These are phyloP conservation scores for Eucalyptus cloeziana DNA, from an alignment of 345 rosid species.

Conservation along the genomic window DNA sequence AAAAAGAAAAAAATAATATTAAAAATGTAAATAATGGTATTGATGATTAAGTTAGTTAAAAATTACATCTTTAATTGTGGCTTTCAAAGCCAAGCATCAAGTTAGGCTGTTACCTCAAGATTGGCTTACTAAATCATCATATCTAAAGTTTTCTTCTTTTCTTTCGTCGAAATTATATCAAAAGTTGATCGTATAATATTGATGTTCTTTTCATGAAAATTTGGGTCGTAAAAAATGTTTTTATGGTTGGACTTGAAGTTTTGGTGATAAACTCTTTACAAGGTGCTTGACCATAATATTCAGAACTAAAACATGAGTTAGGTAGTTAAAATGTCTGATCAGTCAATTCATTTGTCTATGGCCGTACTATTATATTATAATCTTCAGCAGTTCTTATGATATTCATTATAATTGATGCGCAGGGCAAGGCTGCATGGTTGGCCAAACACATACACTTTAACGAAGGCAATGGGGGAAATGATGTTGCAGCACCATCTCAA, in stretches of 20 bases:
- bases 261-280: too few species aligned
- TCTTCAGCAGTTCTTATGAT: not conserved
- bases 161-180: too few species aligned
- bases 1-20: too few species aligned
- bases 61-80: not conserved
- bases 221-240: too few species aligned
- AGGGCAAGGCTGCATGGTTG: conserved; percentile 23
- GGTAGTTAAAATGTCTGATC: not conserved
- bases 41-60: not conserved
- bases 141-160: not conserved
- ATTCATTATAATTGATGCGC: not conserved
- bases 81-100: not conserved
- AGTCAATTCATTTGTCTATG: not conserved
- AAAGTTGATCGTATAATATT: too few species aligned
- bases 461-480: conserved; percentile 43
- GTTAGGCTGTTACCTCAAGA: not conserved
- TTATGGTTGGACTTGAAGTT: too few species aligned
- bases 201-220: not conserved
- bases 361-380: too few species aligned
- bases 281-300: too few species aligned
- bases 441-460: conserved; percentile 32
- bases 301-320: not conserved
- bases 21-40: not conserved
- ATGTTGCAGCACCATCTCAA: conserved; percentile 7
- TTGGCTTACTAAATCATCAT: not conserved